A percentile compares a stretch with the other conserved stretches of the same genome.
phyloP scores from a whole-genome alignment of 352 stramenopile species.

The Blastocystis sp. region DNA sequence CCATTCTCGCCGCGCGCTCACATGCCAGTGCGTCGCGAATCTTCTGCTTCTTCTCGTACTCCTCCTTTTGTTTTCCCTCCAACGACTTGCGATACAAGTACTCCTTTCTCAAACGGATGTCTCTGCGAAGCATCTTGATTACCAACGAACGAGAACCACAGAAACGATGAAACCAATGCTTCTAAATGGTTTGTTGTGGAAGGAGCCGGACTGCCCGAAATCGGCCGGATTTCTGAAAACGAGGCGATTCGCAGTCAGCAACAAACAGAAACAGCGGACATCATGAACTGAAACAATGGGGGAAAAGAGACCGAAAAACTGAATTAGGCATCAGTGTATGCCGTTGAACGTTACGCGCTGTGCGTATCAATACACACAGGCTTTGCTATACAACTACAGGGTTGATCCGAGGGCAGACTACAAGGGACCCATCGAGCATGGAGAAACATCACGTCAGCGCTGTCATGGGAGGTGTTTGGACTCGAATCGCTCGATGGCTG shows the following conservation, averaged over 20 bases:
- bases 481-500: neutral
- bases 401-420: neutral
- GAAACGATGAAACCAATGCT: conserved; percentile 6
- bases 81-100: conserved; percentile 98
- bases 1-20: conserved; percentile 73
- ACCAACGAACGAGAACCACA: neutral
- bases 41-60: conserved; percentile 94
- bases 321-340: no score
- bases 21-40: conserved; percentile 85
- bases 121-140: conserved; percentile 77
- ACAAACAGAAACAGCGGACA: neutral
- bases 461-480: neutral
- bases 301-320: no score
- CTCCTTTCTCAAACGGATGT: conserved; percentile 94
- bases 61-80: conserved; percentile 87
- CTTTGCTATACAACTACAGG: neutral
- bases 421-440: neutral
- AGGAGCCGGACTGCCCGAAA: neutral
- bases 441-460: neutral
- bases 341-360: no score
- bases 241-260: neutral
- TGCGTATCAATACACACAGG: neutral
- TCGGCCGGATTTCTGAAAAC: neutral
- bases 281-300: no score
- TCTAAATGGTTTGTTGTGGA: neutral